These are phyloP conservation scores for Termitomyces sp. DNA, from an alignment of 768 basidiomycete genomes.

Conservation along the genomic window DNA sequence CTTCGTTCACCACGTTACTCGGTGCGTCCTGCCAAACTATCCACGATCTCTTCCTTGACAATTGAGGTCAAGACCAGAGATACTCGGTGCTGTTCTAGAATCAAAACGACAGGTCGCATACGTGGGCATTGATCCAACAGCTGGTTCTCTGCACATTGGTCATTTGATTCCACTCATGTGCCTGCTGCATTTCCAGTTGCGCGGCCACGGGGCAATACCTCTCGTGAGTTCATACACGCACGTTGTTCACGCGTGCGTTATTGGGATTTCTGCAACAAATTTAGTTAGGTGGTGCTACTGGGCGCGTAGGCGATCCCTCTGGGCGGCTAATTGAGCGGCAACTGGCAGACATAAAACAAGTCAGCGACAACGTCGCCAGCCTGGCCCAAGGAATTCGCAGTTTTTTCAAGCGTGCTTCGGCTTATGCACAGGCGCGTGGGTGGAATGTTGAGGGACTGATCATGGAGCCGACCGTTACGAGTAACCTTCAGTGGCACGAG, in stretches of 20 bases:
- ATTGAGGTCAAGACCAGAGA: slow-evolving; percentile 30
- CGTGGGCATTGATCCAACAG: slow-evolving; percentile 90
- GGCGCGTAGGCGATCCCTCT: slow-evolving; percentile 95
- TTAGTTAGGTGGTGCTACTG: slow-evolving; percentile 95
- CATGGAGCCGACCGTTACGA: slow-evolving; percentile 27
- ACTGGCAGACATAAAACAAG: slow-evolving; percentile 50
- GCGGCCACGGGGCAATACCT: slow-evolving; percentile 80
- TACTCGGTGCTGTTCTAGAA: slow-evolving; percentile 31
- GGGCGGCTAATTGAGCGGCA: slow-evolving; percentile 81
- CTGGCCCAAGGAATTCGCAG: slow-evolving; percentile 60
- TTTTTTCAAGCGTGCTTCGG: slow-evolving; percentile 66
- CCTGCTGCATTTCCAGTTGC: slow-evolving; percentile 80
- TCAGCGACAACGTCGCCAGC: slow-evolving; percentile 58
- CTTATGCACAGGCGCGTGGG: slow-evolving; percentile 47
- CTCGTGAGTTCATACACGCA: slow-evolving; percentile 51
- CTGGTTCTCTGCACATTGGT: slow-evolving; percentile 85
- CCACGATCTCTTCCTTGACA: slow-evolving; percentile 3
- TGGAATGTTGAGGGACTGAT: slow-evolving; percentile 13
- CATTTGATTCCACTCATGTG: slow-evolving; percentile 87
- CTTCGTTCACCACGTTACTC: slow-evolving; percentile 43
- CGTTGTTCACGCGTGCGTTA: not conserved
- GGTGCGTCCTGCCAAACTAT: slow-evolving; percentile 18
- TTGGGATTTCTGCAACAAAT: not conserved
- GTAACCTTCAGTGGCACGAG: slow-evolving; percentile 72
- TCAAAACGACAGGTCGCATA: slow-evolving; percentile 57